Evolutionary conservation across 768 basidiomycete genomes (phyloP).

Genomic region (Podaxis mareebaensis): DNA sequence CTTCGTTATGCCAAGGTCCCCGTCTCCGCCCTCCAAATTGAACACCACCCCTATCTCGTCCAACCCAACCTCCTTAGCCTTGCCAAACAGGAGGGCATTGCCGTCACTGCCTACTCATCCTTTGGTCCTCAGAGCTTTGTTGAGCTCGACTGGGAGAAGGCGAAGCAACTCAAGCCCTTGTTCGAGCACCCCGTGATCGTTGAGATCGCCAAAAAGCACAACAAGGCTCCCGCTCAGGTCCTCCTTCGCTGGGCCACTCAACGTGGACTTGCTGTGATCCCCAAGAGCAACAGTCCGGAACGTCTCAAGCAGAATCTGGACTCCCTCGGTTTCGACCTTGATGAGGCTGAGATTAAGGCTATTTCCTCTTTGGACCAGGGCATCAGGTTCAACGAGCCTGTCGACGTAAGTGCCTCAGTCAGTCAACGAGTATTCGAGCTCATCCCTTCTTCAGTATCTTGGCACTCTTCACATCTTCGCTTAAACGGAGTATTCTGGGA

Average conservation of each 20-base stretch:
- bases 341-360: constrained; percentile 53
- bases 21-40: constrained; percentile 71
- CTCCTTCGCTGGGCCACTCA: constrained; percentile 81
- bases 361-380: constrained; percentile 59
- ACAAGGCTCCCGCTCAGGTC: constrained; percentile 67
- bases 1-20: constrained; percentile 74
- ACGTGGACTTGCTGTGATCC: constrained; percentile 71
- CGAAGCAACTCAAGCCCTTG: constrained; percentile 50
- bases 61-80: constrained; percentile 57
- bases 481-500: constrained; percentile 9
- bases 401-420: constrained; percentile 19
- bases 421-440: not conserved
- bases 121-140: constrained; percentile 45
- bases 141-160: constrained; percentile 66
- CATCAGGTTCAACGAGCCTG: constrained; percentile 32
- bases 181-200: constrained; percentile 48
- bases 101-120: constrained; percentile 65
- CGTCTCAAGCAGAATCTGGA: constrained; percentile 55
- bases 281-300: constrained; percentile 57
- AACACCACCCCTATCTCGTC: constrained; percentile 71
- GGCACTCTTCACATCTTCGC: constrained; percentile 29
- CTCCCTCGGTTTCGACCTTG: constrained; percentile 45
- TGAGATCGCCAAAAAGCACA: constrained; percentile 46
- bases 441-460: constrained; percentile 24
- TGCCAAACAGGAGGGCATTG: constrained; percentile 57